A percentile compares a stretch with the other conserved stretches of the same genome.
phyloP scores from a whole-genome alignment of 441 rosid species.

The Eruca vesicaria region DNA sequence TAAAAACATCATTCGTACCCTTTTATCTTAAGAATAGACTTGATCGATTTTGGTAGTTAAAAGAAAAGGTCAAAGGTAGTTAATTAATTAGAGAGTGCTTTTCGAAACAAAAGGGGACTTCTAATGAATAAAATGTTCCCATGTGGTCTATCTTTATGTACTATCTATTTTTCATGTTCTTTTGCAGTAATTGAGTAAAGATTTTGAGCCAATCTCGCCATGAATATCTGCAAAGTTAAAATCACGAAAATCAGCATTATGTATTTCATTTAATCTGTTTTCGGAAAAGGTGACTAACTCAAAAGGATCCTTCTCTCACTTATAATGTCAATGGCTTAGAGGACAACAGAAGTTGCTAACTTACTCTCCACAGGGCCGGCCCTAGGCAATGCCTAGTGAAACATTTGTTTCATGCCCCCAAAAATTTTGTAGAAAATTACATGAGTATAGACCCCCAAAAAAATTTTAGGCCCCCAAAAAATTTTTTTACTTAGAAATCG shows the following conservation, averaged over 20 bases:
- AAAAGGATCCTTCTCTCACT: conserved; percentile 7
- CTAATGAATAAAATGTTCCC: not conserved
- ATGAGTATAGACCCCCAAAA: too few relatives aligned
- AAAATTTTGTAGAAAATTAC: too few relatives aligned
- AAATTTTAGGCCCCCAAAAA: too few relatives aligned
- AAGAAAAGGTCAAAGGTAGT: not conserved
- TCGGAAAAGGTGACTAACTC: conserved; percentile 7
- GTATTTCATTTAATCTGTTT: not conserved
- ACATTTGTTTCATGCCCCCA: too few relatives aligned
- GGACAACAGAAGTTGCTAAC: too few relatives aligned
- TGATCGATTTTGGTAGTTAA: not conserved
- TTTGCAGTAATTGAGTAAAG: not conserved
- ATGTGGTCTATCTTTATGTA: conserved; percentile 8
- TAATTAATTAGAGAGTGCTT: not conserved
- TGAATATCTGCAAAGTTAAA: conserved; percentile 25
- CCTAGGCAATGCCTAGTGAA: too few relatives aligned
- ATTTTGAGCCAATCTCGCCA: conserved; percentile 35
- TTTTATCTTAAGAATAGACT: not conserved
- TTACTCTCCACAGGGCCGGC: too few relatives aligned
- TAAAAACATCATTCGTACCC: not conserved
- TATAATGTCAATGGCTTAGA: too few relatives aligned
- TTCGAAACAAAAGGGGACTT: not conserved
- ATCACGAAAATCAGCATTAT: not conserved
- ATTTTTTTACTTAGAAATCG: too few relatives aligned
- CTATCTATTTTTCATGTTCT: not conserved